Conservation (phyloP, 305 asterid genomes). For the Fraxinus paxiana region DNA sequence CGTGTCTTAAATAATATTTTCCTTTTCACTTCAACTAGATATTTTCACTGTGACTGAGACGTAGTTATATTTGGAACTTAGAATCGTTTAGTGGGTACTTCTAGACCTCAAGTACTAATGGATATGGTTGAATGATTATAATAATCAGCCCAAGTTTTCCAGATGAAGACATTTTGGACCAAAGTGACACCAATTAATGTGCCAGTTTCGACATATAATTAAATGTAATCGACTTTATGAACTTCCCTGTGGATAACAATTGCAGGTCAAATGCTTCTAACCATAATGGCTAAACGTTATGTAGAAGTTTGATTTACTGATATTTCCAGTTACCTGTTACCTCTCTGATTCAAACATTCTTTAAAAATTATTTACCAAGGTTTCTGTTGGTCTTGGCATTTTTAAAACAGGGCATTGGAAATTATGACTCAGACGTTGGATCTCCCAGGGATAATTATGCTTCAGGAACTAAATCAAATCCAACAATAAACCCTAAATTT, state of each 20-base stretch:
- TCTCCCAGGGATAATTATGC: constrained; percentile 43
- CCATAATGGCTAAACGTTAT: not conserved
- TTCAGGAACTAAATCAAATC: constrained; percentile 38
- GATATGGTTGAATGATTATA: not conserved
- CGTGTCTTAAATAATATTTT: not conserved
- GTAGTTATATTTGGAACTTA: constrained; percentile 5
- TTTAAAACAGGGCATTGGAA: constrained; percentile 58
- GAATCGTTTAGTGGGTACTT: constrained; percentile 8
- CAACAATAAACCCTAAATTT: constrained; percentile 41
- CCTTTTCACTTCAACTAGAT: not conserved
- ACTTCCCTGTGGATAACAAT: not conserved
- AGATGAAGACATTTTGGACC: not conserved
- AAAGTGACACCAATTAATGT: not conserved
- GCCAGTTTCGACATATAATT: not conserved
- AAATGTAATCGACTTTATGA: not conserved
- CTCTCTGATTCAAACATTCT: constrained; percentile 5
- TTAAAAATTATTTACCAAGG: constrained; percentile 2
- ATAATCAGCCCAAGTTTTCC: not conserved
- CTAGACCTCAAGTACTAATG: not conserved
- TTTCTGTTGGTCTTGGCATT: constrained; percentile 25
- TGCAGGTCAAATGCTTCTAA: not conserved
- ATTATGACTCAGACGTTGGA: constrained; percentile 68
- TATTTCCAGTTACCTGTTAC: not conserved
- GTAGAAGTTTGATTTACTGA: constrained; percentile 3
- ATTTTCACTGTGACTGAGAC: not conserved